A percentile compares a stretch with the other conserved stretches of the same genome.
Conservation (phyloP, 2,329 filamentous ascomycete genomes). For the Fusarium transvaalense region DNA sequence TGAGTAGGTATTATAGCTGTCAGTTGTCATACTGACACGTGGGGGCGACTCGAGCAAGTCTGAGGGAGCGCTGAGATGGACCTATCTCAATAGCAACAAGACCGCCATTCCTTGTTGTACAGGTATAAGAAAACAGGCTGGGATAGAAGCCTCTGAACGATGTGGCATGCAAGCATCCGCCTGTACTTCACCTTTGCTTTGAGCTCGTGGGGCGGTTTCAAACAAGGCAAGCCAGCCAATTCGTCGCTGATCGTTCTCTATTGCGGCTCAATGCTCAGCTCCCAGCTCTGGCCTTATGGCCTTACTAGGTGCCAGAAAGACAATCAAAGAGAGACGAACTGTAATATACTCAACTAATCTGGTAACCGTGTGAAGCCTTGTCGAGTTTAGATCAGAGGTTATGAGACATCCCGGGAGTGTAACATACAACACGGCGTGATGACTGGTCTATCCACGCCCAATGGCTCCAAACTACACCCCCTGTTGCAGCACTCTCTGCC, state of each 20-base stretch:
- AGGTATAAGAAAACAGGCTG: slow-evolving; percentile 40
- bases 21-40: slow-evolving; percentile 46
- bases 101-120: slow-evolving; percentile 41
- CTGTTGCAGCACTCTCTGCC: slow-evolving; percentile 37
- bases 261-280: slow-evolving; percentile 29
- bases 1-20: slow-evolving; percentile 23
- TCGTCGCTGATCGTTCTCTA: slow-evolving; percentile 21
- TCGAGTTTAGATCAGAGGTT: slow-evolving; percentile 28
- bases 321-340: slow-evolving; percentile 23
- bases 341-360: slow-evolving; percentile 10
- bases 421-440: slow-evolving; percentile 41
- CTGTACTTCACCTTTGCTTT: slow-evolving; percentile 41
- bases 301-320: neutral
- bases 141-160: slow-evolving; percentile 42
- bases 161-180: slow-evolving; percentile 47
- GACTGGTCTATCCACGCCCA: slow-evolving; percentile 34
- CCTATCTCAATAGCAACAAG: slow-evolving; percentile 26
- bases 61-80: slow-evolving; percentile 35
- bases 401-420: slow-evolving; percentile 46
- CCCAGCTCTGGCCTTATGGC: slow-evolving; percentile 5
- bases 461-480: slow-evolving; percentile 38
- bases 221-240: slow-evolving; percentile 35
- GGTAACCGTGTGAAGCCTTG: slow-evolving; percentile 17
- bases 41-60: slow-evolving; percentile 44
- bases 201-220: slow-evolving; percentile 39